These are phyloP conservation scores for Didymella keratinophila DNA, from an alignment of 2,329 filamentous ascomycete genomes.

Conservation along the genomic window DNA sequence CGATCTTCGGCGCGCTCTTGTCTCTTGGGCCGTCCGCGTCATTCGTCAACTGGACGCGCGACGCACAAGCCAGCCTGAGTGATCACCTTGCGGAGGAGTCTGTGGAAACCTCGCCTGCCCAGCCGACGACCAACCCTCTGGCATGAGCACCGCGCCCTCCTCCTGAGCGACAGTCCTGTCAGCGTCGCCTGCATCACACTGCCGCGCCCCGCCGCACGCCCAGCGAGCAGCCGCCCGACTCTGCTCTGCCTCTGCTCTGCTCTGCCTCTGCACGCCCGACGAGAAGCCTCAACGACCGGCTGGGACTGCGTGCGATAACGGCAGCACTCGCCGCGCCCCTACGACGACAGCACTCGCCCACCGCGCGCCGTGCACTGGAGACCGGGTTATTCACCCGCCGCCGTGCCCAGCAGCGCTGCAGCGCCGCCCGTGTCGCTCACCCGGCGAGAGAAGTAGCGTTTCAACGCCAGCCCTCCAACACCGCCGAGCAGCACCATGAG, in stretches of 20 bases:
- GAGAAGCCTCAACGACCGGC: constrained; percentile 33
- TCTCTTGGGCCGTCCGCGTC: constrained; percentile 6
- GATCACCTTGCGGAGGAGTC: constrained; percentile 17
- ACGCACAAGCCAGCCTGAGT: constrained; percentile 9
- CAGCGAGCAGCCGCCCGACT: constrained; percentile 32
- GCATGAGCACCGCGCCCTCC: constrained; percentile 15
- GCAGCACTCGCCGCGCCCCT: constrained; percentile 24
- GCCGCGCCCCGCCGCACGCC: constrained; percentile 18
- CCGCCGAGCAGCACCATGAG: constrained; percentile 50
- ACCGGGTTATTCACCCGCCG: neutral
- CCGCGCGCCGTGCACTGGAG: constrained; percentile 23
- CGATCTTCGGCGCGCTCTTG: constrained; percentile 14
- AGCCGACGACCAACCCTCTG: constrained; percentile 21
- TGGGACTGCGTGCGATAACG: constrained; percentile 36
- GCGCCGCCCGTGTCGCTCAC: constrained; percentile 25
- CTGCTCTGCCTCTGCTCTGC: constrained; percentile 8
- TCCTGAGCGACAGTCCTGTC: constrained; percentile 28
- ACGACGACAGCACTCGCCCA: constrained; percentile 25
- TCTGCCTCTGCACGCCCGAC: constrained; percentile 33
- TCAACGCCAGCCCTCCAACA: constrained; percentile 33
- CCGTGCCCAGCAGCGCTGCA: neutral
- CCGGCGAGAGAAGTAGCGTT: constrained; percentile 36
- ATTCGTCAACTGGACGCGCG: constrained; percentile 11
- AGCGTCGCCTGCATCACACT: constrained; percentile 6
- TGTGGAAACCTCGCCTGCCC: constrained; percentile 29